Base-by-base conservation (phyloP, 2,329 filamentous ascomycete species). In the Aspergillus sp. region DNA sequence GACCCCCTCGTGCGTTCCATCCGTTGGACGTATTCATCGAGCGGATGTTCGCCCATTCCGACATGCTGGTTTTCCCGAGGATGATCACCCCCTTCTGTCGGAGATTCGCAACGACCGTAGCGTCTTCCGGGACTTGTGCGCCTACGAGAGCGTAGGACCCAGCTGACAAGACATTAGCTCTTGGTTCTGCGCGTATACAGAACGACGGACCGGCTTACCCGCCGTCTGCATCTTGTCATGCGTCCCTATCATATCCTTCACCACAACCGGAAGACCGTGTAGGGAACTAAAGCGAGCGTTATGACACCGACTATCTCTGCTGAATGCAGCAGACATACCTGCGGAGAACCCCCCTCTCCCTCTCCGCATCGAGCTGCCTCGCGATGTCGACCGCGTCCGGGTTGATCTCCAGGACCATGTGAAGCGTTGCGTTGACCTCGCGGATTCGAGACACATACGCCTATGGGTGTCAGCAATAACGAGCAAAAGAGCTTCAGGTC, bases 211-310 rank as follows among this genome's bases (percentile, higher is more conserved):
- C 13, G 16, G 45, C 55, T 34, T 50, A 71, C 69, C 75, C 1
- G 81, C 84, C 56, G 82, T 87, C 61, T 84, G 79, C 82, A 87
- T 85, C 53, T 75, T 66, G 62, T 88, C 84, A 2, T 70, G 65
- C 0, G 85, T 88, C 13, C 80, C 84, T 45, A 88, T 86, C 63
- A 85, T 87, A 69, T 86, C 81, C 66, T 88, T 88, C 70, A 88
- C 75, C 4, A 88, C 69, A 20, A 88, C 80, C 0, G 85, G 86
- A 3, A 88, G 77, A 5, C 86, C 85, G 63, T 88, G 84, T 0
- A 87, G 72, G 2, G 82, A 6, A 13, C 32, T 45, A 38, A 2
- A 7, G n/a, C 11, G 10, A 14, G 14, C 21, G 25, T 45, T 3
- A 49, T 29, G 29, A 21, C 3, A 14, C 7, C 5, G 13, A 40